These are phyloP conservation scores for Discostella stelligera DNA, from an alignment of 352 stramenopile species.

Conservation along the genomic window DNA sequence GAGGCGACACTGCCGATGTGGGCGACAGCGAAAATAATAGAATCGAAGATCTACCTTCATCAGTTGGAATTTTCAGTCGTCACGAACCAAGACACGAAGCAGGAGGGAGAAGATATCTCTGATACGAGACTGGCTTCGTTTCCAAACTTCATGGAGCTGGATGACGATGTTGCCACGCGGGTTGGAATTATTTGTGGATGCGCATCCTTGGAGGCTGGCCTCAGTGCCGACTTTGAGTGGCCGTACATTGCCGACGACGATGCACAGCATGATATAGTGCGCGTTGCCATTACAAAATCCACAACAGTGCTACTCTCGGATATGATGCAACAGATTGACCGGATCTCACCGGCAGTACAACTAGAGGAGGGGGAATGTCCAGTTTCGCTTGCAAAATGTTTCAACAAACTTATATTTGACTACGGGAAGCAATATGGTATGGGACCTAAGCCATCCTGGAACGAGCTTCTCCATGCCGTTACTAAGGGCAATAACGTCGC, in stretches of 20 bases:
- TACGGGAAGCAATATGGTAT: constrained; percentile 30
- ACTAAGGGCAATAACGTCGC: neutral
- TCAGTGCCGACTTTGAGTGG: constrained; percentile 23
- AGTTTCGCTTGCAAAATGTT: constrained; percentile 32
- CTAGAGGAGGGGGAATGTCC: constrained; percentile 14
- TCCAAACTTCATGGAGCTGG: neutral
- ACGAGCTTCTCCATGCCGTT: constrained; percentile 7
- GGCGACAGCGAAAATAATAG: constrained; percentile 19
- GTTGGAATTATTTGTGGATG: constrained; percentile 33
- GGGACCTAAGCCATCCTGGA: neutral
- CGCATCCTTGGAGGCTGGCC: constrained; percentile 22
- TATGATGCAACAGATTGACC: constrained; percentile 27
- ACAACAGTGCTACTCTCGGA: constrained; percentile 21
- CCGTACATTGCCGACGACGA: neutral
- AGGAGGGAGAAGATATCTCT: constrained; percentile 7
- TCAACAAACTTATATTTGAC: constrained; percentile 42
- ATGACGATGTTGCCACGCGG: constrained; percentile 21
- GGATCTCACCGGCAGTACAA: neutral
- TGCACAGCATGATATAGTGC: constrained; percentile 5
- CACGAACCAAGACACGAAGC: neutral
- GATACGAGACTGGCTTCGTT: constrained; percentile 20
- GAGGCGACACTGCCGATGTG: constrained; percentile 28
- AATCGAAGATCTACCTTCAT: constrained; percentile 31
- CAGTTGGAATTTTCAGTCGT: constrained; percentile 35
- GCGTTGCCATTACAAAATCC: constrained; percentile 18